phyloP scores from a whole-genome alignment of 2,329 filamentous ascomycete genomes.

The Xylariomycetidae sp. region DNA sequence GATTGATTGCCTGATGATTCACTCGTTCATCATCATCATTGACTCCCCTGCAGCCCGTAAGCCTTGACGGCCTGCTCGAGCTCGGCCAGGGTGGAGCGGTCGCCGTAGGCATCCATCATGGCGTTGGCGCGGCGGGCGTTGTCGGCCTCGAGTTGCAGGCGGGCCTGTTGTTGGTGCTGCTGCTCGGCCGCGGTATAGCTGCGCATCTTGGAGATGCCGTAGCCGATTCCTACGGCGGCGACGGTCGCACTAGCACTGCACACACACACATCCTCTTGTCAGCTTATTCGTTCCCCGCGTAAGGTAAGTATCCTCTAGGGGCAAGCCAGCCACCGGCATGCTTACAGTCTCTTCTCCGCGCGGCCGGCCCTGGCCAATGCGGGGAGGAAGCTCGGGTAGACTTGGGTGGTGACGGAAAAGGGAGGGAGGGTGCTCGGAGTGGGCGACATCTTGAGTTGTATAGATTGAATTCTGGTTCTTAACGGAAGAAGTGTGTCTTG shows the following conservation, averaged over 20 bases:
- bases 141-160: too few relatives aligned
- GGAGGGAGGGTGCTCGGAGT: constrained; percentile 16
- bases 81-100: constrained; percentile 40
- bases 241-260: constrained; percentile 25
- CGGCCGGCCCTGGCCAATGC: constrained; percentile 25
- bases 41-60: constrained; percentile 32
- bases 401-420: constrained; percentile 30
- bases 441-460: too few relatives aligned
- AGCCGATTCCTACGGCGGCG: constrained; percentile 28
- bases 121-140: constrained; percentile 31
- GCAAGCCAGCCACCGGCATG: too few relatives aligned
- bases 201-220: constrained; percentile 20
- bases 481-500: too few relatives aligned
- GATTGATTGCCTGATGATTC: too few relatives aligned
- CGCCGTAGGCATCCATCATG: constrained; percentile 43
- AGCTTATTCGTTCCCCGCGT: constrained; percentile 7
- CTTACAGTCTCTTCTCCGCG: constrained; percentile 28
- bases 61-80: constrained; percentile 41
- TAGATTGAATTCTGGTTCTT: too few relatives aligned
- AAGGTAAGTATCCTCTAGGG: too few relatives aligned
- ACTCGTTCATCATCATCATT: constrained; percentile 1
- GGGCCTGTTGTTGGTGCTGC: constrained; percentile 15
- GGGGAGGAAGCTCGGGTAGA: constrained; percentile 28
- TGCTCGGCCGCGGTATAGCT: constrained; percentile 11
- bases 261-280: constrained; percentile 8